These are phyloP conservation scores for Ophiocordyceps australis DNA, from an alignment of 2,329 filamentous ascomycete species.

Conservation along the genomic window DNA sequence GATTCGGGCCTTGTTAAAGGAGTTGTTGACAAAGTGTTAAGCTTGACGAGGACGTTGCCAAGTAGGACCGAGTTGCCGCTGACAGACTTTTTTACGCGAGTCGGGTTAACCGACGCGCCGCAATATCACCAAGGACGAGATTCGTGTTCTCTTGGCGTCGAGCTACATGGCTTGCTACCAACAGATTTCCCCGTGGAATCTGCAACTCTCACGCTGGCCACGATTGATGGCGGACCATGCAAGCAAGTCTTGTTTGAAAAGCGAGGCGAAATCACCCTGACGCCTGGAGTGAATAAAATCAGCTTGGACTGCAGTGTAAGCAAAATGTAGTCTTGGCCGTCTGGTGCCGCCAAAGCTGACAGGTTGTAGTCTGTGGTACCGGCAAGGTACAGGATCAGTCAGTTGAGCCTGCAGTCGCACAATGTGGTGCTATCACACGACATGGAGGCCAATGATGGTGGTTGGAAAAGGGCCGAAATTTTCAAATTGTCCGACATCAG, in stretches of 20 bases:
- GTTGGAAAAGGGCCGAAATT: conserved; percentile 26
- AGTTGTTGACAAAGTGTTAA: conserved; percentile 26
- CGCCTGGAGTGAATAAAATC: conserved; percentile 28
- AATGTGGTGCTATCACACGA: conserved; percentile 52
- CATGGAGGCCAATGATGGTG: conserved; percentile 29
- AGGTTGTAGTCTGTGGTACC: conserved; percentile 39
- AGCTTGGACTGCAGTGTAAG: conserved; percentile 17
- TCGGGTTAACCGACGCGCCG: conserved; percentile 50
- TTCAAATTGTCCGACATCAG: conserved; percentile 43
- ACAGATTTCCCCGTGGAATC: conserved; percentile 50
- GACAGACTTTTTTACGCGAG: conserved; percentile 52
- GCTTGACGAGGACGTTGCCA: conserved; percentile 21
- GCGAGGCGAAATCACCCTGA: conserved; percentile 11
- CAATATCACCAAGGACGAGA: conserved; percentile 54
- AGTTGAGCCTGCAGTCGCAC: conserved; percentile 43
- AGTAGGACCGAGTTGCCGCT: conserved; percentile 51
- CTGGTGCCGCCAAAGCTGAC: background rate
- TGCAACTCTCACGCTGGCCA: conserved; percentile 44
- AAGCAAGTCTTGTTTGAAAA: conserved; percentile 34
- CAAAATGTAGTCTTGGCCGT: conserved; percentile 1
- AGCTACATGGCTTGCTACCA: conserved; percentile 52
- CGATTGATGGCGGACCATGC: conserved; percentile 30
- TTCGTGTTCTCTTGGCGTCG: conserved; percentile 53
- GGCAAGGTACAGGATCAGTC: conserved; percentile 60
- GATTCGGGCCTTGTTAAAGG: conserved; percentile 24